These are phyloP conservation scores for Rhizoclosmatium sp. DNA, from an alignment of 192 early-diverging fungal genomes.

Conservation along the genomic window DNA sequence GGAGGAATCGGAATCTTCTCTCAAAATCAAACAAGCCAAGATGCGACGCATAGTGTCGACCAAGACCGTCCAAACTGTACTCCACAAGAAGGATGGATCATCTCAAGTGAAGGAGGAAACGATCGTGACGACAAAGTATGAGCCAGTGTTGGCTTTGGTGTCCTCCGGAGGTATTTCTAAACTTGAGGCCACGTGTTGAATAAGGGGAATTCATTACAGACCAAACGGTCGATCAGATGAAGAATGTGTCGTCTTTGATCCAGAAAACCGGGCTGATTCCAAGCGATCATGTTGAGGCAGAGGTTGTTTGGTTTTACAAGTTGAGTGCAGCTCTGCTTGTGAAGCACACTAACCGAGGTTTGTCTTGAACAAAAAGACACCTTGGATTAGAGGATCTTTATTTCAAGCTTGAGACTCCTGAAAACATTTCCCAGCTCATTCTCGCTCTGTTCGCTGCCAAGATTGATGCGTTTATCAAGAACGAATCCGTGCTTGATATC, in stretches of 20 bases:
- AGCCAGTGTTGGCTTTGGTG: no score
- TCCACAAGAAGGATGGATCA: no score
- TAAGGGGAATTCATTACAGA: no score
- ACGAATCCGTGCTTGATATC: constrained; percentile 81
- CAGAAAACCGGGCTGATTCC: background rate
- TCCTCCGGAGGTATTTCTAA: no score
- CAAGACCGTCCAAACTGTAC: no score
- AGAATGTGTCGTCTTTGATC: background rate
- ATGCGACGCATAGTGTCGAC: no score
- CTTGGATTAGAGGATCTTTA: constrained; percentile 98
- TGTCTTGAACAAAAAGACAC: constrained; percentile 60
- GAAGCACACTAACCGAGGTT: background rate
- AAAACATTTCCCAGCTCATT: constrained; percentile 92
- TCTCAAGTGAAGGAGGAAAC: no score
- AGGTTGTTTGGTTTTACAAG: background rate
- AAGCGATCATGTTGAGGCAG: background rate
- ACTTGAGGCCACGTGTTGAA: no score
- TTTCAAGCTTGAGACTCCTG: constrained; percentile 88
- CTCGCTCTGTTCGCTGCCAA: constrained; percentile 94
- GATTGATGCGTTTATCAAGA: constrained; percentile 88
- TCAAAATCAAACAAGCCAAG: no score
- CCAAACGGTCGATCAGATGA: background rate
- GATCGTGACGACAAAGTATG: no score
- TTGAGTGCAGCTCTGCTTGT: background rate
- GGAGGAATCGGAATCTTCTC: no score